These are phyloP conservation scores for Cairneyella variabilis DNA, from an alignment of 495 filamentous ascomycete species.

Conservation along the genomic window DNA sequence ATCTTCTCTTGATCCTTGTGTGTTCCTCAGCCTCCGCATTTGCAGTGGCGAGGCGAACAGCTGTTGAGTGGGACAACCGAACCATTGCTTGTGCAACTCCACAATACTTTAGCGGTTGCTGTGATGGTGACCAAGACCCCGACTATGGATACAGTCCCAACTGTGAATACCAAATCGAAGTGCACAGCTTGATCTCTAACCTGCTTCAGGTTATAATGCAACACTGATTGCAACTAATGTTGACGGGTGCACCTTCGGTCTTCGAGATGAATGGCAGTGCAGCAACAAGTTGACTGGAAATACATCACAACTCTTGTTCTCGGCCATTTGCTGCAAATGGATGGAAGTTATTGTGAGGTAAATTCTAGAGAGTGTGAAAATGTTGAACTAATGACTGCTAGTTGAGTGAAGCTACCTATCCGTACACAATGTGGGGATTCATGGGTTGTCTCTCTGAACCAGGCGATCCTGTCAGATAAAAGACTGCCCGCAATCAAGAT, in stretches of 20 bases:
- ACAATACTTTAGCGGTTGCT: background rate
- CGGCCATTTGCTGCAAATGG: background rate
- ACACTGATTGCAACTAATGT: slow-evolving; percentile 7
- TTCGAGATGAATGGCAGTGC: background rate
- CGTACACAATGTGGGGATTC: background rate
- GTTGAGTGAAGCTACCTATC: background rate
- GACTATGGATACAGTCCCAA: slow-evolving; percentile 5
- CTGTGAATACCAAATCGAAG: background rate
- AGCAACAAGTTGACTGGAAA: background rate
- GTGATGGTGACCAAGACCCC: background rate
- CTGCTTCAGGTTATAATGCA: slow-evolving; percentile 8
- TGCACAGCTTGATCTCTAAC: too few species aligned
- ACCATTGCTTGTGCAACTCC: background rate
- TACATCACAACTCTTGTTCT: background rate
- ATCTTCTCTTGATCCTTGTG: too few species aligned
- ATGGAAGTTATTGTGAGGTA: background rate
- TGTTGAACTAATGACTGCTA: background rate
- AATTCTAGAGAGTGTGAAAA: background rate
- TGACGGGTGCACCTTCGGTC: slow-evolving; percentile 11
- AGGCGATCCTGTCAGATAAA: background rate
- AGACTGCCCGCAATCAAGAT: too few species aligned
- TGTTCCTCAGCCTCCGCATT: too few species aligned
- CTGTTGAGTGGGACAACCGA: background rate
- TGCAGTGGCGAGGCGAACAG: background rate
- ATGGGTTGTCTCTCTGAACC: background rate